These are phyloP conservation scores for Solanum rostratum DNA, from an alignment of 257 asterid species.

Conservation along the genomic window DNA sequence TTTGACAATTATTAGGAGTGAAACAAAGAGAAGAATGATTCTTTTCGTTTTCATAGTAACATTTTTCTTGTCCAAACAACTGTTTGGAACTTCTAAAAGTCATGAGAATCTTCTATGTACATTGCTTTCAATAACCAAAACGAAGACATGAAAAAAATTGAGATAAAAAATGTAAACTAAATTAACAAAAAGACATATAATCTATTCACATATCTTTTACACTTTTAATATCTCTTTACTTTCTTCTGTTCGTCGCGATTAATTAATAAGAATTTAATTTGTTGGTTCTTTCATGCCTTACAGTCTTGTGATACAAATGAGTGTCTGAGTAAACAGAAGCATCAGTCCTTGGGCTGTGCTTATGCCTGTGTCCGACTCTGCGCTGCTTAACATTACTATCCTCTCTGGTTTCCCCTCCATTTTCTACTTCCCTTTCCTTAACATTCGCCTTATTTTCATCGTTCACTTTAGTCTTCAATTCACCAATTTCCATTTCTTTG, in stretches of 20 bases:
- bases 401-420: not conserved
- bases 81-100: not conserved
- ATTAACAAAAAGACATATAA: not conserved
- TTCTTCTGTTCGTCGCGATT: not conserved
- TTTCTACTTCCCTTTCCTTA: not conserved
- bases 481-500: not conserved
- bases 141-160: not conserved
- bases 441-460: conserved; percentile 1
- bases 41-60: not conserved
- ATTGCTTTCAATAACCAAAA: not conserved
- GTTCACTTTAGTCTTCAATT: not conserved
- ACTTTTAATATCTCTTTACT: not conserved
- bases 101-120: not conserved
- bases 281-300: conserved; percentile 8
- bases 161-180: not conserved
- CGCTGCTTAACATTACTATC: not conserved
- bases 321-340: conserved; percentile 41
- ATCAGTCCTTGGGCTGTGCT: conserved; percentile 22
- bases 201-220: not conserved
- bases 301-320: conserved; percentile 16
- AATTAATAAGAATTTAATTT: not conserved
- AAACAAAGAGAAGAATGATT: not conserved
- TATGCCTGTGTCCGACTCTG: conserved; percentile 35
- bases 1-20: not conserved
- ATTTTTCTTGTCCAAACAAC: not conserved